A percentile compares a stretch with the other conserved stretches of the same genome.
Conservation (phyloP, 139 green algal genomes). For the Volvox africanus region DNA sequence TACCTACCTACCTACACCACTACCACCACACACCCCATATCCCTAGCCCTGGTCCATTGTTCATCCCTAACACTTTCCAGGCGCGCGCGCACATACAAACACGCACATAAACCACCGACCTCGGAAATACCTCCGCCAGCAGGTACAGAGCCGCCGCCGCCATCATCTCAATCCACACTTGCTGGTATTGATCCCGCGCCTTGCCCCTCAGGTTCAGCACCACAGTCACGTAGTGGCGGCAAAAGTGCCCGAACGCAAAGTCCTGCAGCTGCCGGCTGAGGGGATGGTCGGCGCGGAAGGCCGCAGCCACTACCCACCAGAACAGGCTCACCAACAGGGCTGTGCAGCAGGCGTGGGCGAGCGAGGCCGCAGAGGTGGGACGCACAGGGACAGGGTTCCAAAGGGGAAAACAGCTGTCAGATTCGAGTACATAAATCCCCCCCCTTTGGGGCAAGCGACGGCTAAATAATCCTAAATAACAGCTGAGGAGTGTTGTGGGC, state of each 20-base stretch:
- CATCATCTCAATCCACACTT: slow-evolving; percentile 52
- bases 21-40: too few species aligned
- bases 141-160: slow-evolving; percentile 37
- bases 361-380: background rate
- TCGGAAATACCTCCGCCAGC: slow-evolving; percentile 37
- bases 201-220: slow-evolving; percentile 44
- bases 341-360: background rate
- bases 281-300: slow-evolving; percentile 52
- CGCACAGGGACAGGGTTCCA: background rate
- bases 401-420: background rate
- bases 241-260: slow-evolving; percentile 53
- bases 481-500: too few species aligned
- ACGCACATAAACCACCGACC: background rate
- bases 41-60: too few species aligned
- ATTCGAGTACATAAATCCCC: too few species aligned
- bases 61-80: too few species aligned
- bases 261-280: slow-evolving; percentile 38
- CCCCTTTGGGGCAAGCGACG: too few species aligned
- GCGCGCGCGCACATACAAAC: too few species aligned
- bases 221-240: slow-evolving; percentile 41
- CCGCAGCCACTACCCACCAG: slow-evolving; percentile 60
- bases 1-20: too few species aligned
- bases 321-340: slow-evolving; percentile 56
- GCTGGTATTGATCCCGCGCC: slow-evolving; percentile 41
- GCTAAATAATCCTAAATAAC: too few species aligned